Evolutionary conservation across 2,329 filamentous ascomycete genomes (phyloP).

Genomic region (Tolypocladium cylindrosporum): DNA sequence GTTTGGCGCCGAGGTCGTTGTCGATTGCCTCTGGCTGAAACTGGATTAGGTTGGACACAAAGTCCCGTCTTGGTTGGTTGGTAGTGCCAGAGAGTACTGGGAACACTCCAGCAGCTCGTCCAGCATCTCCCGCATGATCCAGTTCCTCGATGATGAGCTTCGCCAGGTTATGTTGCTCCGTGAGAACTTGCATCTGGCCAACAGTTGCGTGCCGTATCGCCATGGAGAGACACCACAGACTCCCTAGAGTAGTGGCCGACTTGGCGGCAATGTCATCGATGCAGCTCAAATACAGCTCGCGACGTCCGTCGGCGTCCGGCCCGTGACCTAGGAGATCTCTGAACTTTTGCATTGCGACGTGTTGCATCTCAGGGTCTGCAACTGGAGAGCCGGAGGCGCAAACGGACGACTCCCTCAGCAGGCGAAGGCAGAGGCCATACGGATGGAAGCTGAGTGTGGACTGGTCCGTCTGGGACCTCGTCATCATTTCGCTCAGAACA

Average conservation of each 20-base stretch:
- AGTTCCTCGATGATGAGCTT: slow-evolving; percentile 55
- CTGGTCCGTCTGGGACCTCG: slow-evolving; percentile 30
- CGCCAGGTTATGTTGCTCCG: slow-evolving; percentile 51
- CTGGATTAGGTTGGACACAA: slow-evolving; percentile 47
- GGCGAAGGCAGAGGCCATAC: slow-evolving; percentile 47
- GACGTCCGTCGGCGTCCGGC: slow-evolving; percentile 43
- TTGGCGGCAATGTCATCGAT: slow-evolving; percentile 56
- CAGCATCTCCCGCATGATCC: slow-evolving; percentile 37
- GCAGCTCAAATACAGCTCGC: slow-evolving; percentile 55
- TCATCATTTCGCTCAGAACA: slow-evolving; percentile 39
- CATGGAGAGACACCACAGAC: slow-evolving; percentile 53
- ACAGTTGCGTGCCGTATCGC: slow-evolving; percentile 34
- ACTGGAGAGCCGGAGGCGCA: slow-evolving; percentile 42
- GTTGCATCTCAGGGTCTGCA: slow-evolving; percentile 51
- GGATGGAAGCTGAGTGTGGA: slow-evolving; percentile 28
- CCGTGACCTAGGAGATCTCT: slow-evolving; percentile 48
- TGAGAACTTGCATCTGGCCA: slow-evolving; percentile 46
- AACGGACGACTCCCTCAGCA: slow-evolving; percentile 63
- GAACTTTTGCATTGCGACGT: slow-evolving; percentile 53
- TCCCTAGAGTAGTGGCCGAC: slow-evolving; percentile 59
- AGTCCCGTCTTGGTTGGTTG: slow-evolving; percentile 45
- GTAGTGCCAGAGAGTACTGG: slow-evolving; percentile 35
- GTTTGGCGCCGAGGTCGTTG: slow-evolving; percentile 45
- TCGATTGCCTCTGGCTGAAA: slow-evolving; percentile 54
- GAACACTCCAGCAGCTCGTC: slow-evolving; percentile 24